Base-by-base conservation (phyloP, 192 early-diverging fungal genomes). In the Funneliformis mosseae region DNA sequence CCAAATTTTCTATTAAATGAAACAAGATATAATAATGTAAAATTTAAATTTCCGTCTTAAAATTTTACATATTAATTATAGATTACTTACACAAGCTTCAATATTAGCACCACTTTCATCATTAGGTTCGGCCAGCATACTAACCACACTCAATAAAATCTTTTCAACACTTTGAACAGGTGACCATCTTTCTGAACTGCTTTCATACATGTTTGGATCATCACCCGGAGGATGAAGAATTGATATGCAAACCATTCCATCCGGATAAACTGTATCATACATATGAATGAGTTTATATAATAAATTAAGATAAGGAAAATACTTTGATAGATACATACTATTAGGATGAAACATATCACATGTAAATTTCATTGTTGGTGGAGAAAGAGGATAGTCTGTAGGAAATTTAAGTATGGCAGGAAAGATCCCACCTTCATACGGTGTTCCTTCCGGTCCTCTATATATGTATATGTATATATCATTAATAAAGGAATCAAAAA, bases 91-190 rank as follows among this genome's bases (percentile, higher is more conserved):
- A 88, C 95, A 95, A 50, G 97, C 97, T 87, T 99, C 98, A 68
- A 99, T 94, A 76, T 97, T 97, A n/a, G 98, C 98, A 27, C 95
- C 94, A 88, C 95, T 96, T 82, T 99, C 98, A 83, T 97, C 96
- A 80, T 99, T 99, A 14, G 98, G 98, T 85, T 99, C 98, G 10
- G 97, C 95, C 73, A 98, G 85, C 97, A 98, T 98, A 84, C 93
- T 95, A 8, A 98, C 90, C 1, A 99, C 98, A 3, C 93, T 94
- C 61, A 99, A 83, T 76, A 99, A 82, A 73, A 99, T 98, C 88
- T 99, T 99, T 80, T 99, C 98, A 4, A 99, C 96, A 84, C 94
- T 95, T 86, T 99, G 98, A 43, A 99, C 98, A 28, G 98, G 98
- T 62, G 91, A 93, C 98, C 98, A 99, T 42, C 98, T 89, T 84